phyloP scores from a whole-genome alignment of 208 protist species.

The Wallacemonas sp. region DNA sequence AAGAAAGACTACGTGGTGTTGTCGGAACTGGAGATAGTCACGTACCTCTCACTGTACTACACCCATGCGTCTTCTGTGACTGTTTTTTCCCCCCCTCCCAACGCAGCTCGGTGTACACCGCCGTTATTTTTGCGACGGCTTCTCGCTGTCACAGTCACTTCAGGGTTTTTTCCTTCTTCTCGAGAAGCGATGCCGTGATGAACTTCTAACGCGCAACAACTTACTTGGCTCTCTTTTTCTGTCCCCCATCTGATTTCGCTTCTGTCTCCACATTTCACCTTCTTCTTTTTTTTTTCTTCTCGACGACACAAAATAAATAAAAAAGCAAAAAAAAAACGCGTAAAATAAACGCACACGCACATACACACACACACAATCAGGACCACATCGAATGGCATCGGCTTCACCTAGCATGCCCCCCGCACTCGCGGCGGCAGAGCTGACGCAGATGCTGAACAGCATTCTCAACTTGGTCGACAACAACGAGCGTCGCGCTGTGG shows the following conservation, averaged over 20 bases:
- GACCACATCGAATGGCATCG: constrained; percentile 7
- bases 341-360: not conserved
- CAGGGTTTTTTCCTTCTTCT: too few relatives aligned
- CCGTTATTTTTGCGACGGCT: too few relatives aligned
- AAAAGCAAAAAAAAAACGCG: not conserved
- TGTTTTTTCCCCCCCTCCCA: too few relatives aligned
- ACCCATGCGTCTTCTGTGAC: too few relatives aligned
- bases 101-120: too few relatives aligned
- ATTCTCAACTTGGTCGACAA: constrained; percentile 67
- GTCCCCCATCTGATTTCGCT: not conserved
- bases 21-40: too few relatives aligned
- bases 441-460: constrained; percentile 44
- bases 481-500: constrained; percentile 59
- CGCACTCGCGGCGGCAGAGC: constrained; percentile 28
- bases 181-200: too few relatives aligned
- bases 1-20: too few relatives aligned
- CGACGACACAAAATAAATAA: not conserved
- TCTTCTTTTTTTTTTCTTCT: constrained; percentile 9
- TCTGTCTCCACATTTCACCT: constrained; percentile 9
- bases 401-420: not conserved
- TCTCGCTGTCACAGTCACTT: too few relatives aligned
- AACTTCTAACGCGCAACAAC: too few relatives aligned
- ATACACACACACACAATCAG: not conserved
- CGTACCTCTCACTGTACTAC: too few relatives aligned
- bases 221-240: too few relatives aligned